Evolutionary conservation across 257 asterid species (phyloP).

Genomic region (Jasminum sambac): DNA sequence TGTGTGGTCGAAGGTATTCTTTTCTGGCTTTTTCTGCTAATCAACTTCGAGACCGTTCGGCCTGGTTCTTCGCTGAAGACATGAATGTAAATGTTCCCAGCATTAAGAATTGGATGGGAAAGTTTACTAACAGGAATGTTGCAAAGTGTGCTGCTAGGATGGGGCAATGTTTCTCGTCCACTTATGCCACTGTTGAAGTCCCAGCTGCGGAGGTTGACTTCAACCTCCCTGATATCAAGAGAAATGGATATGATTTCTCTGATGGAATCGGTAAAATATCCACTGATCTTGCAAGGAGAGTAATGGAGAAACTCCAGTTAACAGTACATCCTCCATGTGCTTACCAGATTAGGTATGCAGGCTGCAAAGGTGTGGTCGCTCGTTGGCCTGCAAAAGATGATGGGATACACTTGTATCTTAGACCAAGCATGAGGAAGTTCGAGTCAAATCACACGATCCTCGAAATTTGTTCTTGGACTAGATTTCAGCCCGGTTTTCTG

Average conservation of each 20-base stretch:
- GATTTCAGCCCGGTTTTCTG: slow-evolving; percentile 86
- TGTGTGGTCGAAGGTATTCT: slow-evolving; percentile 74
- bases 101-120: slow-evolving; percentile 86
- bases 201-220: slow-evolving; percentile 39
- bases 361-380: slow-evolving; percentile 88
- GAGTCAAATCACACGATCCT: slow-evolving; percentile 71
- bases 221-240: slow-evolving; percentile 48
- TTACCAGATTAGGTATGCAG: slow-evolving; percentile 86
- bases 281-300: slow-evolving; percentile 67
- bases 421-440: slow-evolving; percentile 79
- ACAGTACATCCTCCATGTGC: slow-evolving; percentile 68
- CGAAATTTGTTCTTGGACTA: slow-evolving; percentile 93
- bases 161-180: slow-evolving; percentile 96
- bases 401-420: slow-evolving; percentile 47
- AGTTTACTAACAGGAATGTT: slow-evolving; percentile 51
- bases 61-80: slow-evolving; percentile 94
- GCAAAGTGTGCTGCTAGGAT: slow-evolving; percentile 95
- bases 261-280: slow-evolving; percentile 90
- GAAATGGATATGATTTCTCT: slow-evolving; percentile 71
- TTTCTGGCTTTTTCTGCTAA: slow-evolving; percentile 89
- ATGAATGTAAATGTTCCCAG: slow-evolving; percentile 29
- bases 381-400: slow-evolving; percentile 60
- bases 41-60: slow-evolving; percentile 86
- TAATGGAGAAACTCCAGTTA: slow-evolving; percentile 67
- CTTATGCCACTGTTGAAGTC: slow-evolving; percentile 86